Percentiles rank a stretch among this genome's conserved stretches.
These are phyloP conservation scores for Secale cereale DNA, from an alignment of 176 grass and related monocot species.

Conservation along the genomic window DNA sequence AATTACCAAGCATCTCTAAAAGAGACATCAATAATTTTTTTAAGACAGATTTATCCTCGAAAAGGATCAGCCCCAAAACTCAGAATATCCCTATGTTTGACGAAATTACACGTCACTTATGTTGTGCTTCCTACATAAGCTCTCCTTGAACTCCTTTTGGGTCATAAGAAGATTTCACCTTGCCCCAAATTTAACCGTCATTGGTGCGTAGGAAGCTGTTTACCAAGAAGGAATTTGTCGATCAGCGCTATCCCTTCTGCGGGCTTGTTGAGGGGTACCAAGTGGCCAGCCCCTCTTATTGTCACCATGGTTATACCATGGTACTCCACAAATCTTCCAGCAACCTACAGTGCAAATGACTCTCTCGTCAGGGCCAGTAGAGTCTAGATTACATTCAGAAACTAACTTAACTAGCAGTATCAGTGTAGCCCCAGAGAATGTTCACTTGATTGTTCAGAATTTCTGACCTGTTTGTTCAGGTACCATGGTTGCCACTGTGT, in stretches of 20 bases:
- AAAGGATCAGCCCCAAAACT: not conserved
- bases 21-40: not conserved
- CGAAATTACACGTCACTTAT: not conserved
- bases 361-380: not conserved
- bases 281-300: constrained; percentile 83
- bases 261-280: constrained; percentile 91
- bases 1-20: not conserved
- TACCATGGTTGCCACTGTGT: constrained; percentile 76
- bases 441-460: constrained; percentile 16
- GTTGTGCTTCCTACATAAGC: not conserved
- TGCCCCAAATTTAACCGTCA: constrained; percentile 2
- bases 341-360: constrained; percentile 44
- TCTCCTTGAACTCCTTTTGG: not conserved
- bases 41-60: not conserved
- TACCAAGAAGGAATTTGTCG: constrained; percentile 51
- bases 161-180: not conserved
- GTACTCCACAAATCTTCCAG: constrained; percentile 85
- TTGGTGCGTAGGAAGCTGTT: constrained; percentile 51
- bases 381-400: not conserved
- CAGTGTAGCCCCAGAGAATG: not conserved
- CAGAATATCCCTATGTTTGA: not conserved
- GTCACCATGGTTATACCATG: constrained; percentile 77
- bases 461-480: constrained; percentile 65
- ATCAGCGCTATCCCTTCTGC: constrained; percentile 67
- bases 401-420: not conserved